Percentiles rank a stretch among this genome's conserved stretches.
These are phyloP conservation scores for Aureobasidium leucospermi DNA, from an alignment of 2,329 filamentous ascomycete genomes.

Conservation along the genomic window DNA sequence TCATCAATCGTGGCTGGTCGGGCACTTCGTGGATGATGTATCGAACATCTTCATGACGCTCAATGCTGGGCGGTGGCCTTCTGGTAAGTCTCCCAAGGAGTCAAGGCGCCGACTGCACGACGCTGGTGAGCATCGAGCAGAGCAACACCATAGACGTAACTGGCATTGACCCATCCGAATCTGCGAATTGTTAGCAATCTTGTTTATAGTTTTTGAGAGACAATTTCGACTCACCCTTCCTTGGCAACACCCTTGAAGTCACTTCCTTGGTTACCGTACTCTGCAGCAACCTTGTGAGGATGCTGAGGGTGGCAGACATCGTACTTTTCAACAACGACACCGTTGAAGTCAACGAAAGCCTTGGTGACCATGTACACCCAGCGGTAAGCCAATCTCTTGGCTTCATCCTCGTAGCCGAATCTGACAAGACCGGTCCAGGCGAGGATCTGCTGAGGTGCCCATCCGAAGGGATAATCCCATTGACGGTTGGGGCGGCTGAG, in stretches of 20 bases:
- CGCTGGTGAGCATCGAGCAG: conserved; percentile 85
- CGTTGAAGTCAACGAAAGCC: conserved; percentile 97
- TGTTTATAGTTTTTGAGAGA: rapidly evolving
- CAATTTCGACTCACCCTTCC: conserved; percentile 67
- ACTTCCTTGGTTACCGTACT: conserved; percentile 93
- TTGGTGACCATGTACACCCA: conserved; percentile 99
- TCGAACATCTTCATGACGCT: not conserved
- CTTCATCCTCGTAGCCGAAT: conserved; percentile 87
- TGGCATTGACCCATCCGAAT: conserved; percentile 98
- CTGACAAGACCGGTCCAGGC: conserved; percentile 89
- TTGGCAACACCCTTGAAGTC: conserved; percentile 94
- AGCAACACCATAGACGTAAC: conserved; percentile 87
- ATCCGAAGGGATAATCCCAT: conserved; percentile 97
- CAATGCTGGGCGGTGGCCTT: conserved; percentile 37
- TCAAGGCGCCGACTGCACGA: conserved; percentile 79
- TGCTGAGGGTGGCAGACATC: conserved; percentile 86
- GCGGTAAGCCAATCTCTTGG: conserved; percentile 83
- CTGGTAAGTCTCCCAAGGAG: conserved; percentile 75
- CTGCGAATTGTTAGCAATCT: conserved; percentile 38
- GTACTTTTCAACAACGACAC: conserved; percentile 97
- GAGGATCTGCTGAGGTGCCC: conserved; percentile 97
- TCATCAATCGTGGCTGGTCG: conserved; percentile 10
- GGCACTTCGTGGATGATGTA: not conserved
- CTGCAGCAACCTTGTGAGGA: conserved; percentile 88
- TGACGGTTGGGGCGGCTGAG: conserved; percentile 86